A percentile compares a stretch with the other conserved stretches of the same genome.
Conservation (phyloP, 2,329 filamentous ascomycete genomes). For the Lachnellula arida region DNA sequence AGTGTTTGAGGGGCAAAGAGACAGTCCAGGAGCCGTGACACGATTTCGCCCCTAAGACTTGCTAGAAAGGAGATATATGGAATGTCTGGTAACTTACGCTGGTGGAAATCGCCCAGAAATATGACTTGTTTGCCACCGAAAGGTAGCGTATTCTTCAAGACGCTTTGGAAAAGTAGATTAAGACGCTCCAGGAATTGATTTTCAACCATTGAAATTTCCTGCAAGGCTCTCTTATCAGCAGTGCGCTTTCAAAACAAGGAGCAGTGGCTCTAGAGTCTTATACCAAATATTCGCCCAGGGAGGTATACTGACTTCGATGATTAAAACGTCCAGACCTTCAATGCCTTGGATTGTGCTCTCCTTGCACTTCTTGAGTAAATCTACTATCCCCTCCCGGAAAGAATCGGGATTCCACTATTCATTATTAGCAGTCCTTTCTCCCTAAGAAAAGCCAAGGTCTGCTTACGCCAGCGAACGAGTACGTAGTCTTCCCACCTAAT, state of each 20-base stretch:
- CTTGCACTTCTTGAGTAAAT: constrained; percentile 1
- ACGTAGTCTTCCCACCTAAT: constrained; percentile 21
- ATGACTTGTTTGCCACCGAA: constrained; percentile 28
- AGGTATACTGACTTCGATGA: constrained; percentile 13
- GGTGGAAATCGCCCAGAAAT: constrained; percentile 26
- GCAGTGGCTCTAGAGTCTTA: too few relatives aligned
- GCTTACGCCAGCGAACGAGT: constrained; percentile 19
- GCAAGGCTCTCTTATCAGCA: neutral
- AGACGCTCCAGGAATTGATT: constrained; percentile 23
- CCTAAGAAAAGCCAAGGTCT: neutral
- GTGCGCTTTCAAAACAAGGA: neutral
- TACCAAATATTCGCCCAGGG: neutral
- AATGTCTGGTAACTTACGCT: constrained; percentile 1
- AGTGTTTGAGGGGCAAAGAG: too few relatives aligned
- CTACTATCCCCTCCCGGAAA: constrained; percentile 4
- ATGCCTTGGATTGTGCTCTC: neutral
- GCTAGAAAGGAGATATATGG: too few relatives aligned
- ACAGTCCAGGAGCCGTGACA: too few relatives aligned
- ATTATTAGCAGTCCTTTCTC: neutral
- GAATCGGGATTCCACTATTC: constrained; percentile 14
- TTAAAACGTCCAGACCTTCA: constrained; percentile 11
- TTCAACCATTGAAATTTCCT: constrained; percentile 28
- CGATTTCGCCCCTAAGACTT: too few relatives aligned
- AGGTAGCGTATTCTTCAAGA: constrained; percentile 5
- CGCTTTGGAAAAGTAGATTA: constrained; percentile 14